A percentile compares a stretch with the other conserved stretches of the same genome.
Conservation (phyloP, 2,329 filamentous ascomycete species). For the Penicillium polonicum region DNA sequence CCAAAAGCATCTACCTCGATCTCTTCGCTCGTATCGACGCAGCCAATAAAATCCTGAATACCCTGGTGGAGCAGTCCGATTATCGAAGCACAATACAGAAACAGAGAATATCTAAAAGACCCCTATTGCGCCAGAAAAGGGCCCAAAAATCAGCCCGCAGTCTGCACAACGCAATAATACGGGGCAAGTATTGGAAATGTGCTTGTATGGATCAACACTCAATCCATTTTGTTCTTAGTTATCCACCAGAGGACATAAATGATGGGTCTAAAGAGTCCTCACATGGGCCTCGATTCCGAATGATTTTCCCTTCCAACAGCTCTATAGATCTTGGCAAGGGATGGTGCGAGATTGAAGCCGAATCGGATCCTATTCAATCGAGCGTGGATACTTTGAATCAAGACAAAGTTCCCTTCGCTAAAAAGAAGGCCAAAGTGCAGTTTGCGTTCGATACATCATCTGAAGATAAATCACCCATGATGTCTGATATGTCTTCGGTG, state of each 20-base stretch:
- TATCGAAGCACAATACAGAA: neutral
- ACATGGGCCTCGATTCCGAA: neutral
- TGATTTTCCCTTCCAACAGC: neutral
- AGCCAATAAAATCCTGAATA: neutral
- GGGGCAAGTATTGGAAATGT: neutral
- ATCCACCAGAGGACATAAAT: neutral
- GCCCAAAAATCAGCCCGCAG: neutral
- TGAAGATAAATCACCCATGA: neutral
- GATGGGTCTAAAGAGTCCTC: neutral
- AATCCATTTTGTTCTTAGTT: neutral
- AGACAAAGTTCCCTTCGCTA: neutral
- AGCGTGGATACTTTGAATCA: neutral
- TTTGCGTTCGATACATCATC: neutral
- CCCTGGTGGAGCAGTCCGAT: neutral
- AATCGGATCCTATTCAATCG: neutral
- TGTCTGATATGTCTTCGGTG: neutral
- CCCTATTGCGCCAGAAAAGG: neutral
- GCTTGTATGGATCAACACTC: neutral
- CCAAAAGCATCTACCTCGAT: neutral
- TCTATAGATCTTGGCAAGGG: neutral
- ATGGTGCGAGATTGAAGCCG: neutral
- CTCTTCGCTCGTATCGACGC: neutral
- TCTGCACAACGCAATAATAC: neutral
- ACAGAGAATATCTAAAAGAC: neutral
- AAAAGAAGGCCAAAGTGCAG: neutral